These are phyloP conservation scores for Mitragyna speciosa DNA, from an alignment of 257 asterid genomes.

Conservation along the genomic window DNA sequence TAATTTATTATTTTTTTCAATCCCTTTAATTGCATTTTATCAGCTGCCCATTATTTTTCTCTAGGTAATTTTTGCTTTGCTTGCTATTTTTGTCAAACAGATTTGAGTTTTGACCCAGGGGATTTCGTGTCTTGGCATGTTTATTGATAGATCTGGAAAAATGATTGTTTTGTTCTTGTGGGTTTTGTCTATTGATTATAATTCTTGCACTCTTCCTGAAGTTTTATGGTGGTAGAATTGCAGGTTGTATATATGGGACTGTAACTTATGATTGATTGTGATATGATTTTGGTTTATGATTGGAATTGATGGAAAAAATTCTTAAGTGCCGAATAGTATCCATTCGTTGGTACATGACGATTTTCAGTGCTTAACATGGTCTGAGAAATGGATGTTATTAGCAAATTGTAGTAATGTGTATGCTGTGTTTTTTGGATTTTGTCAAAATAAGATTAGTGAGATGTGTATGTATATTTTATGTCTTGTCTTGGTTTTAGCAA, in stretches of 20 bases:
- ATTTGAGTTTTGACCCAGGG: not conserved
- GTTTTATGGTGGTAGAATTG: not conserved
- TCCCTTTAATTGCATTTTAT: not conserved
- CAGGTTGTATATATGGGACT: not conserved
- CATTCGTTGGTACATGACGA: too few relatives aligned
- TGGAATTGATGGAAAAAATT: not conserved
- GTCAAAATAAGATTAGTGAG: not conserved
- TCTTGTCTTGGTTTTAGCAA: not conserved
- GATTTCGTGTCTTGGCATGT: not conserved
- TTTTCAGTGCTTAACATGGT: too few relatives aligned
- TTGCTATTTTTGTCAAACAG: not conserved
- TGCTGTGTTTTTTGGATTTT: not conserved
- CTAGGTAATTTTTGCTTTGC: not conserved
- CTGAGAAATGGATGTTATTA: too few relatives aligned
- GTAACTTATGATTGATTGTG: not conserved
- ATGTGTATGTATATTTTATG: not conserved
- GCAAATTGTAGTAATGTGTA: not conserved
- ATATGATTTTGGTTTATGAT: not conserved
- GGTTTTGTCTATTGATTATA: not conserved
- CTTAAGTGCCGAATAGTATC: too few relatives aligned
- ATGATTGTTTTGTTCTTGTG: not conserved
- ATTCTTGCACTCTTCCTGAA: not conserved
- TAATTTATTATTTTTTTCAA: not conserved
- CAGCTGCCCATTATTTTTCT: not conserved
- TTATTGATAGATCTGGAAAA: conserved; percentile 20